Base-by-base conservation (phyloP, 176 grass and related monocot genomes). In the Zizania latifolia region DNA sequence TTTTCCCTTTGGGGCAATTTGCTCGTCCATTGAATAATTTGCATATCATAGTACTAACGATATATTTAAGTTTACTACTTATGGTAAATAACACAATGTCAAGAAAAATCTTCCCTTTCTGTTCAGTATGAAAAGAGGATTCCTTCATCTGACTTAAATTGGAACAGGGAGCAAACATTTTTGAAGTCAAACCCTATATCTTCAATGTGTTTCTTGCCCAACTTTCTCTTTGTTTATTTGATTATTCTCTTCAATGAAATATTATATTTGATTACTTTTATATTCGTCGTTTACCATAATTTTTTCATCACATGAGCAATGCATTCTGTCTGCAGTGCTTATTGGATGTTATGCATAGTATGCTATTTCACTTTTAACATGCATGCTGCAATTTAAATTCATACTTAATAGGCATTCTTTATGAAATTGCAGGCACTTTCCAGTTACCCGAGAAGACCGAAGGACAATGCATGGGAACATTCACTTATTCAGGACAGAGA, bases 401-500 rank as follows among this genome's bases (percentile, higher is more conserved):
- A 29, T 70, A n/a, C n/a, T n/a, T n/a, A n/a, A n/a, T n/a, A 60
- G 11, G 12, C 24, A 19, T 28, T 4, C 54, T 59, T n/a, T 83
- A 30, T 68, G 55, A 60, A 35, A 68, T 76, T 76, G 7, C 62
- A 84, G 73, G 81, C 53, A 22, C 11, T 5, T 69, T 68, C 17
- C 53, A 68, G 39, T 76, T 70, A 53, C 73, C 65, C 41, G 0
- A 50, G 31, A 54, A 70, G 33, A 19, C n/a, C 51, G 28, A 77
- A 54, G 65, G 65, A 77, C 54, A 70, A 31, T 70, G 81, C 73
- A 62, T 84, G 81, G 81, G 73, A 84, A 14, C 81, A 84, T 77
- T 84, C 81, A 39, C 73, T 84, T 56, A 35, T 84, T 62, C 68
- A 70, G 70, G 81, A 84, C 64, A 84, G 33, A 53, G 73, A 75